These are phyloP conservation scores for Bonia amplexicaulis DNA, from an alignment of 176 grass and related monocot genomes.

Conservation along the genomic window DNA sequence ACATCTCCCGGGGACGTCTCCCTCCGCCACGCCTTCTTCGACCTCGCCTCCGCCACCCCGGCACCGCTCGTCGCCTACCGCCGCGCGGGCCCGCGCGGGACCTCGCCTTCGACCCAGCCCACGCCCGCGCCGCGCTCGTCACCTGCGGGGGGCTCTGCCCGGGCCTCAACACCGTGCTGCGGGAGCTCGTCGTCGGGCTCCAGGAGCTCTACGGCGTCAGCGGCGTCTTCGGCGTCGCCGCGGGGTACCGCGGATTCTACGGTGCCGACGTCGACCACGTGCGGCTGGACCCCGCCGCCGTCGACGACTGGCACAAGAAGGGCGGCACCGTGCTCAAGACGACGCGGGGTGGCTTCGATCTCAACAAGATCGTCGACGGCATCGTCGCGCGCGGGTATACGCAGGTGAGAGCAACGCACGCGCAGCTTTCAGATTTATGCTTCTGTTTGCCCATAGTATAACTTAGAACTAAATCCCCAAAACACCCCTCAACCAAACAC, in stretches of 20 bases:
- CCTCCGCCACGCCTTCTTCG: conserved; percentile 77
- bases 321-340: conserved; percentile 79
- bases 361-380: conserved; percentile 70
- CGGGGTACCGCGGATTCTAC: conserved; percentile 83
- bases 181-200: conserved; percentile 82
- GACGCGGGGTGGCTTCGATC: conserved; percentile 75
- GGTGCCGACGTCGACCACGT: conserved; percentile 49
- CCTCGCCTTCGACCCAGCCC: conserved; percentile 50
- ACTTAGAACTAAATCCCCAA: background rate
- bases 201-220: conserved; percentile 76
- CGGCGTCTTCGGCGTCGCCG: conserved; percentile 64
- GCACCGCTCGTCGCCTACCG: conserved; percentile 55
- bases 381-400: conserved; percentile 71
- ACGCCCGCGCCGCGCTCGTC: conserved; percentile 70
- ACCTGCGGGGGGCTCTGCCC: conserved; percentile 91
- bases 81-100: conserved; percentile 60
- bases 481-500: background rate
- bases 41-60: conserved; percentile 26
- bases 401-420: conserved; percentile 38
- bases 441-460: background rate
- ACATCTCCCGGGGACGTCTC: conserved; percentile 68
- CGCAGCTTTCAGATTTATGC: background rate
- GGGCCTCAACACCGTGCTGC: conserved; percentile 78
- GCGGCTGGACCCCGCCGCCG: conserved; percentile 43
- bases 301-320: conserved; percentile 82